A percentile compares a stretch with the other conserved stretches of the same genome.
phyloP scores from a whole-genome alignment of 768 basidiomycete genomes.

The Panellus pusillus region DNA sequence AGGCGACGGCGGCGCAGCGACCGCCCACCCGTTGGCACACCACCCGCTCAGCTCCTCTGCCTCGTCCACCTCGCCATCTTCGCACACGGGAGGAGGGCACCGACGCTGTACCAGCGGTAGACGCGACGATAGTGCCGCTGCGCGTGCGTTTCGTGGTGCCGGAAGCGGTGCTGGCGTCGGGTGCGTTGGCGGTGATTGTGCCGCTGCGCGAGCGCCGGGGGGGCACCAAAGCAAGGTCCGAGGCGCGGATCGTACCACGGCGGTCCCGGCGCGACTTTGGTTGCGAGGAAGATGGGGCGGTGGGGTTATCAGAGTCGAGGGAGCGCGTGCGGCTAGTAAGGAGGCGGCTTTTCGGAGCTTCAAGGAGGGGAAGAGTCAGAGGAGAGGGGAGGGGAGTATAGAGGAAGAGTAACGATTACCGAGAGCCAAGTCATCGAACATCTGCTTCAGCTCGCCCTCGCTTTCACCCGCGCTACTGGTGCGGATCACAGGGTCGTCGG shows the following conservation, averaged over 20 bases:
- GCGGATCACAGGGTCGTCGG: background rate
- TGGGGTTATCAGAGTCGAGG: slow-evolving; percentile 16
- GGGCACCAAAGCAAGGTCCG: slow-evolving; percentile 35
- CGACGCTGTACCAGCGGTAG: slow-evolving; percentile 8
- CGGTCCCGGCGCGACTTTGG: slow-evolving; percentile 31
- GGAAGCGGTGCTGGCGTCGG: slow-evolving; percentile 17
- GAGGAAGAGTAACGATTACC: slow-evolving; percentile 1
- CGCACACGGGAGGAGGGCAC: slow-evolving; percentile 3
- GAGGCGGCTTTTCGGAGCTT: slow-evolving; percentile 13
- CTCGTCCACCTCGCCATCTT: slow-evolving; percentile 13
- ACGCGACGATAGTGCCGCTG: slow-evolving; percentile 34
- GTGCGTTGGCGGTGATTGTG: slow-evolving; percentile 38
- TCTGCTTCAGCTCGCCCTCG: slow-evolving; percentile 14
- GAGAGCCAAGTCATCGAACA: slow-evolving; percentile 25
- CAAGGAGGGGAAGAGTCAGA: background rate
- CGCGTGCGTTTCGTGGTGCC: slow-evolving; percentile 29
- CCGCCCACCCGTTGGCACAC: slow-evolving; percentile 34
- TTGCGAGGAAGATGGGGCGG: background rate
- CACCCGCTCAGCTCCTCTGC: slow-evolving; percentile 22
- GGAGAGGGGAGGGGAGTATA: background rate
- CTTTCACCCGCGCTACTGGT: background rate
- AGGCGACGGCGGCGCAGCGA: slow-evolving; percentile 39
- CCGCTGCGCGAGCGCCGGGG: slow-evolving; percentile 49
- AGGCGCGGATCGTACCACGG: slow-evolving; percentile 52
- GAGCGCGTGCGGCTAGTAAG: slow-evolving; percentile 23